These are phyloP conservation scores for Bondarzewia mesenterica DNA, from an alignment of 1,284 basidiomycete genomes.

Conservation along the genomic window DNA sequence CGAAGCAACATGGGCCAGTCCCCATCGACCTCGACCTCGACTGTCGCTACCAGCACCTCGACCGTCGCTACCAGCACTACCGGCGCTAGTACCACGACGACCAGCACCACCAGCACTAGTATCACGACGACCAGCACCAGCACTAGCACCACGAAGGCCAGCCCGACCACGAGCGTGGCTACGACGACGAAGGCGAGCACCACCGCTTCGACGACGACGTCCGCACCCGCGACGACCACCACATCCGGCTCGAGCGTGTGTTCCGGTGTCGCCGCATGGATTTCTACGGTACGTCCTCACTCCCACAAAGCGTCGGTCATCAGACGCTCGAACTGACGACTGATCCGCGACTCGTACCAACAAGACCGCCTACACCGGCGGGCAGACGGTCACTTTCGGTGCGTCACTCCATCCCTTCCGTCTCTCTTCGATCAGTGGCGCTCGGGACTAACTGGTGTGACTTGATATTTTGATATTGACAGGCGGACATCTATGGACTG, in stretches of 20 bases:
- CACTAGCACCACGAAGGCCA: conserved; percentile 6
- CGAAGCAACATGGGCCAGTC: conserved; percentile 47
- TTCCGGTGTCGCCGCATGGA: conserved; percentile 45
- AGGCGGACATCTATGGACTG: conserved; percentile 53
- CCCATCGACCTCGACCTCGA: conserved; percentile 1
- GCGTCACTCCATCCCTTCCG: conserved; percentile 15
- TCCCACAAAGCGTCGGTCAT: too few species aligned
- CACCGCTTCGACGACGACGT: conserved; percentile 18
- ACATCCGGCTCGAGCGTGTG: conserved; percentile 22
- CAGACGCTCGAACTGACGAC: conserved; percentile 25
- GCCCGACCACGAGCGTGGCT: too few species aligned
- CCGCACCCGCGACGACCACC: conserved; percentile 8
- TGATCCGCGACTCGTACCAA: background rate
- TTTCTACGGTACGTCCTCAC: background rate
- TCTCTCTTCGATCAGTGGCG: background rate
- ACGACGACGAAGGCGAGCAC: conserved; percentile 7
- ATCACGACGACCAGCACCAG: background rate
- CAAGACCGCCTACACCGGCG: conserved; percentile 38
- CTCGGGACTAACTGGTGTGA: conserved; percentile 9
- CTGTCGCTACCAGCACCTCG: background rate
- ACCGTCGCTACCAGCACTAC: conserved; percentile 9
- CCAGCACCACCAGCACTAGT: conserved; percentile 7
- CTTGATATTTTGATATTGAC: too few species aligned
- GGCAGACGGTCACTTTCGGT: conserved; percentile 45
- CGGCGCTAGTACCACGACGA: conserved; percentile 18